A percentile compares a stretch with the other conserved stretches of the same genome.
Conservation (phyloP, 805 yeast species). For the Lachancea dasiensis region DNA sequence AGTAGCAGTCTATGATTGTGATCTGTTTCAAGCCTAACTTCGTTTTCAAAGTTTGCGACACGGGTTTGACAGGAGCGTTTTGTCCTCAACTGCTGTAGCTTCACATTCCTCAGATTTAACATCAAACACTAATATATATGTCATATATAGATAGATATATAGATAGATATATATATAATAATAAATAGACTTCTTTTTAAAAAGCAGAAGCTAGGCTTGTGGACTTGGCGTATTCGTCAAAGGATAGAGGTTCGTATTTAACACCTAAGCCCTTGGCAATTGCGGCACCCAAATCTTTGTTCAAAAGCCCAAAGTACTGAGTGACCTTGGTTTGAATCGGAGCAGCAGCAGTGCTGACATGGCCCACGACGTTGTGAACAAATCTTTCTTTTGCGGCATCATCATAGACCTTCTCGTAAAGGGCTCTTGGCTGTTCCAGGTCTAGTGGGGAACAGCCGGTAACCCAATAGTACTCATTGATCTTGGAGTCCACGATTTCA, state of each 20-base stretch:
- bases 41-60: no score
- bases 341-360: conserved; percentile 32
- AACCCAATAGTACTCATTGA: conserved; percentile 34
- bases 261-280: conserved; percentile 40
- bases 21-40: no score
- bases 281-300: conserved; percentile 36
- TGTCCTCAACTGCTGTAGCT: no score
- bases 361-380: conserved; percentile 36
- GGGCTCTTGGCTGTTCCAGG: conserved; percentile 42
- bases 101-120: no score
- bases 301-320: conserved; percentile 39
- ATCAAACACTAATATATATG: no score
- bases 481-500: conserved; percentile 33
- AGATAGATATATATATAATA: no score
- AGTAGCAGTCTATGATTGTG: no score
- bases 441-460: conserved; percentile 40
- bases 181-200: no score
- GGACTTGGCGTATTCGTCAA: conserved; percentile 32
- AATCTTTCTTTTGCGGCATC: conserved; percentile 32
- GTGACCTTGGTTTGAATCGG: conserved; percentile 35
- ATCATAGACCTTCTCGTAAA: conserved; percentile 37
- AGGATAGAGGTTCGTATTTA: conserved; percentile 30
- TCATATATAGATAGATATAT: no score
- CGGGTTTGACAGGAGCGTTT: no score
- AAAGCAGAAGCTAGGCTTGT: conserved; percentile 22